Conservation (phyloP, 2,329 filamentous ascomycete species). For the Apiospora sp. region DNA sequence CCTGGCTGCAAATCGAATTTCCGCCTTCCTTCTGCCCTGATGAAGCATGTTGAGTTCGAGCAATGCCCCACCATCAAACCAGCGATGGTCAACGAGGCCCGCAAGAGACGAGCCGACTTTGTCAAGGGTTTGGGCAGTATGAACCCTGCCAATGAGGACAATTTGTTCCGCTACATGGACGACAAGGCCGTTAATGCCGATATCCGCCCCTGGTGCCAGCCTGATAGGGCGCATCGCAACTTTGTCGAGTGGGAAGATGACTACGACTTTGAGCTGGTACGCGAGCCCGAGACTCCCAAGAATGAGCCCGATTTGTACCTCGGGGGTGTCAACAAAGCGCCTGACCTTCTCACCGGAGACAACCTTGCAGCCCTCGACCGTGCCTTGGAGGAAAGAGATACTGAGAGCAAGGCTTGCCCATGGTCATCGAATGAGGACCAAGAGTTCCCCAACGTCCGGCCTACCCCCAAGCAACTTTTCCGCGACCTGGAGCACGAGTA, state of each 20-base stretch:
- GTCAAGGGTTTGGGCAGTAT: slow-evolving; percentile 22
- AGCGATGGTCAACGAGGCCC: slow-evolving; percentile 42
- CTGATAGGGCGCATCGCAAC: not conserved
- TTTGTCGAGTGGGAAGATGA: not conserved
- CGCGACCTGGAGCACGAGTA: not conserved
- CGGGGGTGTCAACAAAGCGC: not conserved
- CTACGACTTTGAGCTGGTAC: not conserved
- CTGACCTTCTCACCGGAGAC: slow-evolving; percentile 23
- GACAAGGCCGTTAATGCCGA: not conserved
- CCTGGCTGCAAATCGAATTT: slow-evolving; percentile 55
- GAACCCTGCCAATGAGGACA: slow-evolving; percentile 25
- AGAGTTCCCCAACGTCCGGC: not conserved
- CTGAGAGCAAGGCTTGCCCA: not conserved
- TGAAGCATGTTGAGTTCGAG: slow-evolving; percentile 55
- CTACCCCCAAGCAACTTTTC: not conserved
- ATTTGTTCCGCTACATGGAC: not conserved
- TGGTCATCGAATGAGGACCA: slow-evolving; percentile 5
- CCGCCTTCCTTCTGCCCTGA: slow-evolving; percentile 45
- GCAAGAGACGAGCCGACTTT: slow-evolving; percentile 49
- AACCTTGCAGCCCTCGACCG: slow-evolving; percentile 11
- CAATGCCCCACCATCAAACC: slow-evolving; percentile 48
- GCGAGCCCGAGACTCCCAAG: not conserved
- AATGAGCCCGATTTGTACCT: not conserved
- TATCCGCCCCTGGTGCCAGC: slow-evolving; percentile 7
- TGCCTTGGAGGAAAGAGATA: not conserved